Evolutionary conservation across 495 filamentous ascomycete species (phyloP).

Genomic region (Neurospora terricola): DNA sequence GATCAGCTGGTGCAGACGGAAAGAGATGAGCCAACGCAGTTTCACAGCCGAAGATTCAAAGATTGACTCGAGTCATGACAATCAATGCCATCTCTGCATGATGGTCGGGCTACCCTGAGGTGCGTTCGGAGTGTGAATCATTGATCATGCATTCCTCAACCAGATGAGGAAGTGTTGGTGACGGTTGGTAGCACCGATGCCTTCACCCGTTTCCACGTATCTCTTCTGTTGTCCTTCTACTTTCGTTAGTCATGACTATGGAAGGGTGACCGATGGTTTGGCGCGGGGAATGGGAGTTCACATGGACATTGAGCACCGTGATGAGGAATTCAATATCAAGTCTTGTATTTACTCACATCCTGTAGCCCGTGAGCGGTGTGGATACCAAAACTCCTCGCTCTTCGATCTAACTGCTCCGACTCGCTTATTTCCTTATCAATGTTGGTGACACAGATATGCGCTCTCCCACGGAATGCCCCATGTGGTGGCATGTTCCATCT

Average conservation of each 20-base stretch:
- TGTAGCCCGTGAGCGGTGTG: background rate
- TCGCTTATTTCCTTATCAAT: background rate
- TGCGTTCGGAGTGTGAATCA: background rate
- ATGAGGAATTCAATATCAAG: background rate
- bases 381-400: background rate
- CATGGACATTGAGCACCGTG: background rate
- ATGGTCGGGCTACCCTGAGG: background rate
- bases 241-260: background rate
- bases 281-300: background rate
- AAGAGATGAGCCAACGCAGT: background rate
- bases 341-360: background rate
- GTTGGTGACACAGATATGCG: background rate
- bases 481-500: background rate
- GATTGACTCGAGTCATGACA: background rate
- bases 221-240: background rate
- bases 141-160: background rate
- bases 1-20: background rate
- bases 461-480: background rate
- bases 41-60: background rate
- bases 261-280: background rate
- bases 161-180: background rate
- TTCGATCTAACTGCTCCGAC: background rate
- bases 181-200: background rate
- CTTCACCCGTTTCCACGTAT: background rate
- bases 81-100: background rate